phyloP scores from a whole-genome alignment of 352 stramenopile species.

The Phytophthora pinifolia region DNA sequence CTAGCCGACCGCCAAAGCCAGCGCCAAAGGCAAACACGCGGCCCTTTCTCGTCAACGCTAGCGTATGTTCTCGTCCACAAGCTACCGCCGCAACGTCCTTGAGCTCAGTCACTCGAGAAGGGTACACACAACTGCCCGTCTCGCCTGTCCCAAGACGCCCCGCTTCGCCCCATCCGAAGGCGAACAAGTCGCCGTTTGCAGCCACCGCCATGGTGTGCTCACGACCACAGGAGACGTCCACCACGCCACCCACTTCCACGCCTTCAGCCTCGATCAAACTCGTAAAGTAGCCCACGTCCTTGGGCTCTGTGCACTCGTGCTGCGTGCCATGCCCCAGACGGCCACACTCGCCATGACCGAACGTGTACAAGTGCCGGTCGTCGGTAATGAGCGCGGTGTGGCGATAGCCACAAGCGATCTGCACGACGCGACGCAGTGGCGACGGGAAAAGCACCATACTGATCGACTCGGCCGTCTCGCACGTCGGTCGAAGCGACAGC shows the following conservation, averaged over 20 bases:
- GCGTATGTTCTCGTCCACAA: constrained; percentile 82
- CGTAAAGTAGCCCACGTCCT: constrained; percentile 55
- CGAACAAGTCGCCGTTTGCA: constrained; percentile 65
- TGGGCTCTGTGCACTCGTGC: constrained; percentile 41
- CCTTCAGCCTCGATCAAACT: constrained; percentile 46
- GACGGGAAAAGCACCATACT: constrained; percentile 46
- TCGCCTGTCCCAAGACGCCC: constrained; percentile 81
- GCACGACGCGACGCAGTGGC: constrained; percentile 54
- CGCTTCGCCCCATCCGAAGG: constrained; percentile 86
- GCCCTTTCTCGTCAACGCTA: constrained; percentile 55
- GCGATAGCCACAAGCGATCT: constrained; percentile 77
- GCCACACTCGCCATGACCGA: constrained; percentile 80
- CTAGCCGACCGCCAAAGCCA: constrained; percentile 75
- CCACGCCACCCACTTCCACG: constrained; percentile 36
- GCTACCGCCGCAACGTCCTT: constrained; percentile 52
- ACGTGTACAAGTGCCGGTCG: constrained; percentile 71
- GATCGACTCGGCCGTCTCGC: constrained; percentile 21
- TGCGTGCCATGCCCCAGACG: constrained; percentile 74
- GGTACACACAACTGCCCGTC: constrained; percentile 60
- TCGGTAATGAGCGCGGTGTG: constrained; percentile 75
- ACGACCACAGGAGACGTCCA: constrained; percentile 69
- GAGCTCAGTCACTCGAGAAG: constrained; percentile 55
- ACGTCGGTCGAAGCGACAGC: constrained; percentile 11
- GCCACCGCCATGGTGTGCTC: constrained; percentile 87
- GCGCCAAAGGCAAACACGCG: constrained; percentile 73